Conservation (phyloP, 2,329 filamentous ascomycete genomes). For the Fusarium sp. region DNA sequence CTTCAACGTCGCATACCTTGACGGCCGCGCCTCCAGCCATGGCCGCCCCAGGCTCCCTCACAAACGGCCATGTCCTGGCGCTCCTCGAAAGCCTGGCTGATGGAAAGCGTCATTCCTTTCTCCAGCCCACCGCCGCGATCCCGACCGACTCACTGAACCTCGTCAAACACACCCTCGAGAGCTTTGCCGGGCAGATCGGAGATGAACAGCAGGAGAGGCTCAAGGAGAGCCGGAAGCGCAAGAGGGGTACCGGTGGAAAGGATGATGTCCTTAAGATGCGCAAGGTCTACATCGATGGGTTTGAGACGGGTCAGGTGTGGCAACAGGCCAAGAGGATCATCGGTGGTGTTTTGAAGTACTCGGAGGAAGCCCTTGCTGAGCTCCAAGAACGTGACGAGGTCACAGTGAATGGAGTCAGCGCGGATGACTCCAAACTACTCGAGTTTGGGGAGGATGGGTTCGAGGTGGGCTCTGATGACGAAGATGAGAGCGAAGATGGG, state of each 20-base stretch:
- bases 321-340: conserved; percentile 91
- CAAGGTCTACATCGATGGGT: conserved; percentile 87
- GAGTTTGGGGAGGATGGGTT: conserved; percentile 48
- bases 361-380: conserved; percentile 60
- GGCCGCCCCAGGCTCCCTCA: conserved; percentile 52
- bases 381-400: conserved; percentile 65
- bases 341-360: conserved; percentile 63
- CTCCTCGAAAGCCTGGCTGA: conserved; percentile 70
- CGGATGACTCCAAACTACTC: conserved; percentile 46
- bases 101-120: conserved; percentile 76
- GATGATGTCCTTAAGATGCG: conserved; percentile 78
- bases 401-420: conserved; percentile 50
- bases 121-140: conserved; percentile 77
- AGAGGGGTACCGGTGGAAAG: conserved; percentile 67
- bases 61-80: conserved; percentile 56
- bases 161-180: conserved; percentile 84
- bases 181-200: conserved; percentile 79
- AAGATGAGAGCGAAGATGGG: conserved; percentile 48
- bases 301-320: conserved; percentile 91
- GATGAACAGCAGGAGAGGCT: conserved; percentile 77
- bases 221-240: conserved; percentile 81
- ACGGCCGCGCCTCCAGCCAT: conserved; percentile 63
- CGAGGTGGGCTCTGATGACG: conserved; percentile 48
- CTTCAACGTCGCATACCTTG: conserved; percentile 74
- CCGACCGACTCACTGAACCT: conserved; percentile 78